Evolutionary conservation across 805 yeast genomes (phyloP).

Genomic region (Candida multigemmis): DNA sequence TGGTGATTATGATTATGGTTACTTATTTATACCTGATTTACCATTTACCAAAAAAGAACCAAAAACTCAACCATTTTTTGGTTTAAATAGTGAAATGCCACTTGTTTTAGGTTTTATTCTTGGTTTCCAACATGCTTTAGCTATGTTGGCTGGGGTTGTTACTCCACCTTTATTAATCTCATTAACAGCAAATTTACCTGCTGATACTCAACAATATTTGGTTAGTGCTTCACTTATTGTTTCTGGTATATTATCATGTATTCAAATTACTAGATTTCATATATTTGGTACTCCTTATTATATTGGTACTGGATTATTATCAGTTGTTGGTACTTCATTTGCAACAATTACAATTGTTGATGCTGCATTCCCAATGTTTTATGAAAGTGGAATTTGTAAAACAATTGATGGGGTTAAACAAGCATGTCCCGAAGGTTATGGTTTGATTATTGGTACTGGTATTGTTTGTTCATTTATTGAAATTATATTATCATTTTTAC

Average conservation of each 20-base stretch:
- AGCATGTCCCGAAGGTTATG: constrained; percentile 88
- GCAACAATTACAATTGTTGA: constrained; percentile 78
- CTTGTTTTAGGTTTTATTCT: constrained; percentile 64
- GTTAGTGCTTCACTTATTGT: constrained; percentile 28
- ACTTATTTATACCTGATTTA: constrained; percentile 69
- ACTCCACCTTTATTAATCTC: constrained; percentile 77
- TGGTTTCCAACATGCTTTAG: constrained; percentile 80
- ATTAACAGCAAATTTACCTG: constrained; percentile 47
- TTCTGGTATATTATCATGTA: constrained; percentile 48
- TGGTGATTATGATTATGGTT: constrained; percentile 82
- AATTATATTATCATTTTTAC: constrained; percentile 65
- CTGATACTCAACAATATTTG: constrained; percentile 26
- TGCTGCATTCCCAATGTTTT: constrained; percentile 76
- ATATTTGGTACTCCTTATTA: constrained; percentile 65
- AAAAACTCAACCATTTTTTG: constrained; percentile 72
- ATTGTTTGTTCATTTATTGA: constrained; percentile 69
- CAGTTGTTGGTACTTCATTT: constrained; percentile 88
- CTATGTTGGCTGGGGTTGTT: constrained; percentile 89
- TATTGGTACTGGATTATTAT: constrained; percentile 80
- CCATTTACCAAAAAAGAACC: constrained; percentile 48
- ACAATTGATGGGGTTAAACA: constrained; percentile 51
- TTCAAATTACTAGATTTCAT: constrained; percentile 66
- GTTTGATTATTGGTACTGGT: constrained; percentile 79
- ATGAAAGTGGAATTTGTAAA: constrained; percentile 44
- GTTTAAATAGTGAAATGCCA: constrained; percentile 74